Conservation (phyloP, 1,284 basidiomycete genomes). For the Fomitopsis palustris region DNA sequence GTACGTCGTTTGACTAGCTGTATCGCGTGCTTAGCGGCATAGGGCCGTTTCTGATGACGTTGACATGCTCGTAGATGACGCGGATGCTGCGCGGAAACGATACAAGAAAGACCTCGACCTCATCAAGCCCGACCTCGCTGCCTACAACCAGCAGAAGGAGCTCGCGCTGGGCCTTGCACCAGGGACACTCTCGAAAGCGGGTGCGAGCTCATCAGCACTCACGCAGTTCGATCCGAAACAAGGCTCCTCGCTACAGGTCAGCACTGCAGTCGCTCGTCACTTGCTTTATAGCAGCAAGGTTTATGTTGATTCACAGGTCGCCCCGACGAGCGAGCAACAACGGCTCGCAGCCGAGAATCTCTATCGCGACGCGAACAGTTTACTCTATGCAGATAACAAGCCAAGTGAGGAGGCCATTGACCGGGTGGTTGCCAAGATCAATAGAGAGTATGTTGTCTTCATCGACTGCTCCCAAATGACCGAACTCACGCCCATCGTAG, state of each 20-base stretch:
- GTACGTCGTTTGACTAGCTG: slow-evolving; percentile 34
- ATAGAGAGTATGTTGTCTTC: slow-evolving; percentile 75
- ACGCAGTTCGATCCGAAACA: slow-evolving; percentile 49
- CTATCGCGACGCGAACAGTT: slow-evolving; percentile 87
- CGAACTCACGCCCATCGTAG: slow-evolving; percentile 35
- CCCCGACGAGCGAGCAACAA: slow-evolving; percentile 57
- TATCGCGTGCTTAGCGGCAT: neutral
- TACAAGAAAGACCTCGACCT: slow-evolving; percentile 90
- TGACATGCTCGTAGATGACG: slow-evolving; percentile 61
- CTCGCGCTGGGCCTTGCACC: slow-evolving; percentile 71
- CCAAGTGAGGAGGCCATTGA: slow-evolving; percentile 95
- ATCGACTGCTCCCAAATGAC: neutral
- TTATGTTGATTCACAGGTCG: slow-evolving; percentile 32
- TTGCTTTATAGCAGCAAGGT: neutral
- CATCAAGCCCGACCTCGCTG: slow-evolving; percentile 82
- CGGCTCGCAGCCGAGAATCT: slow-evolving; percentile 73
- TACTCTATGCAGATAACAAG: slow-evolving; percentile 92
- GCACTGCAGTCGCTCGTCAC: slow-evolving; percentile 9
- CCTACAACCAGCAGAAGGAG: slow-evolving; percentile 87
- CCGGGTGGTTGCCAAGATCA: slow-evolving; percentile 87
- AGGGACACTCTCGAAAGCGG: slow-evolving; percentile 50
- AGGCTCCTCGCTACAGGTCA: slow-evolving; percentile 38
- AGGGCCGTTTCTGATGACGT: slow-evolving; percentile 1
- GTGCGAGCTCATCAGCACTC: slow-evolving; percentile 36
- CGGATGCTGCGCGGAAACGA: slow-evolving; percentile 80